Conservation (phyloP, 306 rosid species). For the Aeschynomene evenia region DNA sequence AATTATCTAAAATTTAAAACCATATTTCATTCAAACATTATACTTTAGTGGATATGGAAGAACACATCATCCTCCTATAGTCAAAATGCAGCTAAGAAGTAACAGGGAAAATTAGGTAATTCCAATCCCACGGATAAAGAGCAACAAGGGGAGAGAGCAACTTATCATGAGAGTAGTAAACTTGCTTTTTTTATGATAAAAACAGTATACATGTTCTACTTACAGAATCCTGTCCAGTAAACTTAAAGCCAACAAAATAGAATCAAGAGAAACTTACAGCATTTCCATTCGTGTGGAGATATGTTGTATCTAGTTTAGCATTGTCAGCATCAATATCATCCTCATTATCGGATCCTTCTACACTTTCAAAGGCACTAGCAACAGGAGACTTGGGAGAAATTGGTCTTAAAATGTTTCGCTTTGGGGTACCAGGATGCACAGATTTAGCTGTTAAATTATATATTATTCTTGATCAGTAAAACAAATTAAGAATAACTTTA, state of each 20-base stretch:
- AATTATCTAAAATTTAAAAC: conserved; percentile 1
- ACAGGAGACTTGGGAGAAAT: conserved; percentile 84
- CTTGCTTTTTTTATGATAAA: too few species aligned
- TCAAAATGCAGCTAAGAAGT: conserved; percentile 5
- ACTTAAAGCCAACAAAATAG: background rate
- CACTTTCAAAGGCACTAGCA: conserved; percentile 73
- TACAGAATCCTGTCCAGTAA: background rate
- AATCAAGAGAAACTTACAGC: conserved; percentile 49
- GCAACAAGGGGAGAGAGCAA: background rate
- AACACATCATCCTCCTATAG: background rate
- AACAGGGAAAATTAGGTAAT: background rate
- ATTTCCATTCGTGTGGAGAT: conserved; percentile 58
- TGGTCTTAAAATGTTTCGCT: conserved; percentile 52
- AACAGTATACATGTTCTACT: background rate
- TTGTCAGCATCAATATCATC: conserved; percentile 43
- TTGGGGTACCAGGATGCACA: conserved; percentile 38
- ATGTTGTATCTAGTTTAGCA: conserved; percentile 44
- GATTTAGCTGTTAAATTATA: conserved; percentile 54
- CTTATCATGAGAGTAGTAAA: background rate
- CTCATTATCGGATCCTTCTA: conserved; percentile 77
- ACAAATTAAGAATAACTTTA: background rate
- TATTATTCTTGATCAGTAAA: conserved; percentile 2
- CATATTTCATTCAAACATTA: background rate
- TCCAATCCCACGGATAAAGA: background rate
- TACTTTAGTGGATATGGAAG: background rate